These are phyloP conservation scores for Candida arabinofermentans DNA, from an alignment of 805 yeast species.

Conservation along the genomic window DNA sequence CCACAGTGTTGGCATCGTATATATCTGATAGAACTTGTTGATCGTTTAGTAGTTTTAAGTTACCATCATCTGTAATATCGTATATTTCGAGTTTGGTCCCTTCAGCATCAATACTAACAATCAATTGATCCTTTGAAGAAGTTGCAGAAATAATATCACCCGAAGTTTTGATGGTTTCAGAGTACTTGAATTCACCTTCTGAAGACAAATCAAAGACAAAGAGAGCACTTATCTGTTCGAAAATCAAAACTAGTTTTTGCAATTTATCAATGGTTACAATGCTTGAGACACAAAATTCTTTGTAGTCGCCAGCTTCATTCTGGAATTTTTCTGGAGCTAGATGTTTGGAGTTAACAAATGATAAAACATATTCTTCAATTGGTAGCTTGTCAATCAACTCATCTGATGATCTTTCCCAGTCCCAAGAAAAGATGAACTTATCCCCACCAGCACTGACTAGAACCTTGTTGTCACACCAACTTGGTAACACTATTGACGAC, in stretches of 20 bases:
- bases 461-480: slow-evolving; percentile 40
- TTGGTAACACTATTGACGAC: slow-evolving; percentile 56
- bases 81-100: slow-evolving; percentile 21
- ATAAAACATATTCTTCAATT: slow-evolving; percentile 35
- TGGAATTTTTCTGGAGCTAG: slow-evolving; percentile 62
- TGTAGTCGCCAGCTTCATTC: slow-evolving; percentile 41
- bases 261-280: slow-evolving; percentile 27
- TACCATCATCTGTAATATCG: slow-evolving; percentile 22
- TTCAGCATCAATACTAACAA: slow-evolving; percentile 23
- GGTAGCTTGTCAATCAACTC: slow-evolving; percentile 40
- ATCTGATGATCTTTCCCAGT: slow-evolving; percentile 50
- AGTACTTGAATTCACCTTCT: slow-evolving; percentile 29
- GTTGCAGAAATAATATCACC: slow-evolving; percentile 27
- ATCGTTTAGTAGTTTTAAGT: slow-evolving; percentile 11
- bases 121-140: slow-evolving; percentile 20
- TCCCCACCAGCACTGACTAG: slow-evolving; percentile 94
- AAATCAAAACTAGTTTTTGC: slow-evolving; percentile 37
- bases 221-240: slow-evolving; percentile 45
- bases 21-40: slow-evolving; percentile 29
- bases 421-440: slow-evolving; percentile 66
- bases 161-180: slow-evolving; percentile 28
- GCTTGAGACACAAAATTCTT: slow-evolving; percentile 48
- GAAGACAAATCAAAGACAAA: slow-evolving; percentile 33
- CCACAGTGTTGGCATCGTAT: slow-evolving; percentile 31
- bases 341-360: slow-evolving; percentile 53